Base-by-base conservation (phyloP, 106 monocot species). In the Alisma plantagoaquatica region DNA sequence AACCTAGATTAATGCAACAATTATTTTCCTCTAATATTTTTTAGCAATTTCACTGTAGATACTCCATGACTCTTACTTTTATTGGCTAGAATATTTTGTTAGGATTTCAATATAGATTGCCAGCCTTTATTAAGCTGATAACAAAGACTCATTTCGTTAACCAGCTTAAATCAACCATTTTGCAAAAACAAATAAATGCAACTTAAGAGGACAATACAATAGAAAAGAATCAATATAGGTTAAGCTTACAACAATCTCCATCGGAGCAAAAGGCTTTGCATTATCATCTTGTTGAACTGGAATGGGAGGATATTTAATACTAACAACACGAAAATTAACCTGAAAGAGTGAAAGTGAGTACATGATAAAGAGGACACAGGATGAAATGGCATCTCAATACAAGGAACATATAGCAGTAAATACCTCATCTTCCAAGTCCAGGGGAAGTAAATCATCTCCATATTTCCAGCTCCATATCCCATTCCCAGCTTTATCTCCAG, bases 401-500 rank as follows among this genome's bases (percentile, higher is more conserved):
- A 30, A 22, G 2, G 14, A 14, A 14, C 6, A 14, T 38, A 38
- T 38, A 7, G 14, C 14, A 7, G 35, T 7, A 31, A 41, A 58
- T 18, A 96, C 96, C 96, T 96, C 77, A 31, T 88, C 88, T 56
- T 77, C 50, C 27, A 81, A 25, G 61, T 81, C 88, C 50, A 94
- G 18, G 43, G 75, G 53, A 20, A 78, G 59, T 20, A 66, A 76
- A 31, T 31, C 42, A 16, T 30, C 51, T 8, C 50, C 53, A 42
- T 54, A 33, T 21, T 63, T 51, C 84, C 88, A 89, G 26, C 57
- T 32, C 96, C 96, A 96, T 46, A 88, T 68, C 20, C 76, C 96
- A 78, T 81, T 84, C 46, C 64, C 59, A 41, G 79, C 82, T 28
- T 43, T 38, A n/a, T n/a, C n/a, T n/a, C n/a, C n/a, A n/a, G n/a